Evolutionary conservation across 1,139 yeast species (phyloP), one percentile per base, ranked within the genome.

Genomic region (Yamadazyma triangularis): DNA sequence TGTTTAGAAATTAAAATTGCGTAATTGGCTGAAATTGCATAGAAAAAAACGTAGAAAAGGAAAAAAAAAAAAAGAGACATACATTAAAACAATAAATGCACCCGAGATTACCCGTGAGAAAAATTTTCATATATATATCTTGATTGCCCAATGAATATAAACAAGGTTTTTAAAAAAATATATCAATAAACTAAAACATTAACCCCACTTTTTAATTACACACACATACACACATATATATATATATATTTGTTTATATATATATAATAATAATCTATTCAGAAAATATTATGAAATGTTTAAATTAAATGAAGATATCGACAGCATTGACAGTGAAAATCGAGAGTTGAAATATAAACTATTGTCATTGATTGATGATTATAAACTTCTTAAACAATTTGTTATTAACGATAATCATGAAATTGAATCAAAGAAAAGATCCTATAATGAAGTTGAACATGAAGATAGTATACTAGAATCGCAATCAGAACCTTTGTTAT

Each of bases 311-410:
- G 43, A 50, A 20, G 53, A 54, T 38, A 60, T 66, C 30, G 42
- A 50, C 13, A 33, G 45, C 13, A 50, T 66, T 12, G 64, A 60
- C 24, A 38, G 46, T 14, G 74, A 68, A 44, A 68, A 68, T 41
- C 40, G 46, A 29, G 54, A 53, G 16, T 56, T 68, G 34, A 68
- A 68, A 36, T 42, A 56, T 8, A 56, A 59, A 33, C 48, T 68
- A 25, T 51, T 68, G 26, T 49, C 57, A 26, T 52, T 67, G 34
- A 66, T 68, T 23, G 62, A 66, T 33, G 73, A 67, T 36, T 68
- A 67, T 45, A 65, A 65, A 41, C 51, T 58, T 29, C 51, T 68
- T 40, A 58, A 60, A 36, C 52, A 51, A 28, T 47, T 53, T 40
- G 69, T 67, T 18, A 35, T 40, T 14, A 32, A 39, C 25, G 30